Evolutionary conservation across 2,329 filamentous ascomycete species (phyloP), one percentile per base, ranked within the genome.

Genomic region (Trichoderma sp.): DNA sequence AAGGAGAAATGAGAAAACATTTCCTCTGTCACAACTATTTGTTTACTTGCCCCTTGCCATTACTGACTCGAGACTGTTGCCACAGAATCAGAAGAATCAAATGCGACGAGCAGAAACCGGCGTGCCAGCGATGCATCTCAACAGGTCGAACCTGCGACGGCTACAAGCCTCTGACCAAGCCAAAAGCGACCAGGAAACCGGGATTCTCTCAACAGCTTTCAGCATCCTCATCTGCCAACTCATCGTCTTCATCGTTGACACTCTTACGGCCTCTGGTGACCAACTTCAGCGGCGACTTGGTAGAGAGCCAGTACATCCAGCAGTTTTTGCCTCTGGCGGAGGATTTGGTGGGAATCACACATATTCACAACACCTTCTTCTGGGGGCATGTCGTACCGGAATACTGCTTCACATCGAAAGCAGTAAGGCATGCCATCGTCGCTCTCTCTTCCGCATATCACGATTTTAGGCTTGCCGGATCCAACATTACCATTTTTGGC

Each of bases 61-160:
- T 39, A 21, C 66, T 64, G 2, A 69, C 54, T 43, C 30, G 2
- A 49, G 10, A 3, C 11, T 46, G 10, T 21, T 34, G 11, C 30
- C 52, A n/a, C 37, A 70, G 78, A 72, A 80, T 79, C 43, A 75
- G 79, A 66, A 74, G 77, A 26, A 74, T 80, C 13, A 79, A 79
- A 67, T 80, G 78, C 68, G 78, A 77, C 68, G 77, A 80, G 68
- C 75, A 74, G 26, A 77, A 78, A 49, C 78, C 78, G 2, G 73
- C 74, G 7, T 80, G 78, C 68, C 69, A 75, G 24, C 75, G 76
- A 37, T 81, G 79, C 71, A 76, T 75, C 14, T 77, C 75, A 4
- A 79, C 77, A 4, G 77, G 78, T 4, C 74, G 77, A 30, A 76
- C 73, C 64, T 80, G 78, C 68, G 78, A 79, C 68, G 78, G 78